These are phyloP conservation scores for Marchantia paleacea DNA, from an alignment of 225 moss, liverwort and hornwort species.

Conservation along the genomic window DNA sequence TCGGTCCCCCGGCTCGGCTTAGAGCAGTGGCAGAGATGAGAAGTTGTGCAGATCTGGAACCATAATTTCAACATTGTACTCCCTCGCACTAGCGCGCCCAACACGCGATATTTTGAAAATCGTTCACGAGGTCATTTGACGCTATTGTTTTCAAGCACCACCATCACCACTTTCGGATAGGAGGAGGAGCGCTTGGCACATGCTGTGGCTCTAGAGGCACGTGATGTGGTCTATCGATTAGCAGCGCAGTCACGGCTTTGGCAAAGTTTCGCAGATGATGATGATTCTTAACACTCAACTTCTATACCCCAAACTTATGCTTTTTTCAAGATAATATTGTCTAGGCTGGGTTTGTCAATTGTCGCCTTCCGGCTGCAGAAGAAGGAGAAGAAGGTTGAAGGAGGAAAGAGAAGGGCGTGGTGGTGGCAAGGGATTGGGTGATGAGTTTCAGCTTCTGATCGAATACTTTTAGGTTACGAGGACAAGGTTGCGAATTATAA, in stretches of 20 bases:
- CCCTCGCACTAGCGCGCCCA: background rate
- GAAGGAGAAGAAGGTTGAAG: constrained; percentile 1
- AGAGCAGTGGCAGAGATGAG: constrained; percentile 5
- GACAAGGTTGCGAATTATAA: background rate
- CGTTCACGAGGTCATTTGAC: background rate
- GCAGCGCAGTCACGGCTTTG: background rate
- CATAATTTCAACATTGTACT: background rate
- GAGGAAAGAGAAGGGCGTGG: constrained; percentile 9
- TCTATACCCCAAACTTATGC: background rate
- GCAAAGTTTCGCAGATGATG: background rate
- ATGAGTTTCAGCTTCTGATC: constrained; percentile 1
- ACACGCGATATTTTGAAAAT: background rate
- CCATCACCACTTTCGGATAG: background rate
- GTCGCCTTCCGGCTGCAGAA: background rate
- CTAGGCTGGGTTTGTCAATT: constrained; percentile 3
- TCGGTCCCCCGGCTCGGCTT: background rate
- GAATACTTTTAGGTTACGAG: constrained; percentile 1
- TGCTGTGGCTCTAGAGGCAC: background rate
- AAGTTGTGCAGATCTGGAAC: background rate
- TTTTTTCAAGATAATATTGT: constrained; percentile 3
- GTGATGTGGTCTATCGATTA: background rate
- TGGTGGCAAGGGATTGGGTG: constrained; percentile 7
- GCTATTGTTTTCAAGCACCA: background rate
- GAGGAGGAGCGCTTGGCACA: constrained; percentile 7
- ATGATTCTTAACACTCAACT: background rate